Base-by-base conservation (phyloP, 169 alveolate species). In the Eimeria sp. region DNA sequence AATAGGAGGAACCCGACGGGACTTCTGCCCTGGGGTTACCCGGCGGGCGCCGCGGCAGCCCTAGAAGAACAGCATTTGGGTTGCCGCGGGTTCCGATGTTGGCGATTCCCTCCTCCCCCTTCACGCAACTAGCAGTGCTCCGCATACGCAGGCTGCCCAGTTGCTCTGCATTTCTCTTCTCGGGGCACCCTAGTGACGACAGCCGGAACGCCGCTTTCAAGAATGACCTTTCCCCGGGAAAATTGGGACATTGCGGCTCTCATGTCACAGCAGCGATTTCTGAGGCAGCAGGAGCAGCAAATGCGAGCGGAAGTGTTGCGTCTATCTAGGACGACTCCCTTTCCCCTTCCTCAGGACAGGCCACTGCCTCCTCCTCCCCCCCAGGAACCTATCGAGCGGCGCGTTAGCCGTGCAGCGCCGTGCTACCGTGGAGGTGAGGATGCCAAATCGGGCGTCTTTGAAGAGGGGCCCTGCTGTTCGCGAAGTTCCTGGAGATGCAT, bases 311-410 rank as follows among this genome's bases (percentile, higher is more conserved):
- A 87, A 57, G 63, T 87, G 65, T 58, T 87, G 63, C 93, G 93
- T 1, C 83, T 61, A 9, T 63, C 61, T 4, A n/a, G 54, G 70
- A 5, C 22, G 47, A 58, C 1, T 65, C 83, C 93, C 9, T 87
- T 87, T 11, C 65, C 76, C 70, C 40, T 63, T 6, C 65, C 83
- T 13, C 51, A 87, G 65, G 78, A 87, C 63, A 6, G 93, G 11
- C 93, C 93, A 6, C 67, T 87, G 67, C 80, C 93, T 87, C 93
- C 93, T 27, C 93, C 93, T 9, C 93, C 93, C 1, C 93, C 93
- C 43, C 93, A 87, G 65, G 20, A 61, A 65, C 93, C 93, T 5
- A 87, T 87, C 16, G 93, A 87, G 63, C 22, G 93, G 45, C 93
- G 93, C 20, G n/a, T 43, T 45, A 16, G 27, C 65, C 78, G 65